These are phyloP conservation scores for Fraxinus quadrangulata DNA, from an alignment of 257 asterid genomes.

Conservation along the genomic window DNA sequence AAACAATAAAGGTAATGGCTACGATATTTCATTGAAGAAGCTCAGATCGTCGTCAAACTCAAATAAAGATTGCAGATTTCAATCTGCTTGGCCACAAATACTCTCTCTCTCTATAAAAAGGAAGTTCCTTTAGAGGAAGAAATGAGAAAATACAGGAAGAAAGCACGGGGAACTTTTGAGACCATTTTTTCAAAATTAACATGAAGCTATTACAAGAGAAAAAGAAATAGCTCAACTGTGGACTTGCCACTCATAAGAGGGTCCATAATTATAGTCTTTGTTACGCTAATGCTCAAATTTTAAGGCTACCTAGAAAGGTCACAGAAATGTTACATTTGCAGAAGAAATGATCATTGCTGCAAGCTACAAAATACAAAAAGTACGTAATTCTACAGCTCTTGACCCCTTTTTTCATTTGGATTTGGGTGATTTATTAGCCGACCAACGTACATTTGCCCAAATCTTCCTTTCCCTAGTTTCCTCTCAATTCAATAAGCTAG, in stretches of 20 bases:
- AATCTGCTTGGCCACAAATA: too few relatives aligned
- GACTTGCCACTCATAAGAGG: conserved; percentile 64
- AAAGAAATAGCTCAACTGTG: conserved; percentile 38
- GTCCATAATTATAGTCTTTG: conserved; percentile 51
- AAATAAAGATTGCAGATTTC: too few relatives aligned
- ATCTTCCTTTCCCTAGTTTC: conserved; percentile 94
- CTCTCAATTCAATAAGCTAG: conserved; percentile 65
- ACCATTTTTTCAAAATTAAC: neutral
- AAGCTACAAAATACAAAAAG: neutral
- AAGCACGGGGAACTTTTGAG: neutral
- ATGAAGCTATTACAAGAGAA: neutral
- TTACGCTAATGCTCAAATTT: conserved; percentile 54
- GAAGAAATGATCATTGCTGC: conserved; percentile 7
- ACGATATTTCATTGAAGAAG: too few relatives aligned
- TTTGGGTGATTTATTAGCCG: conserved; percentile 64
- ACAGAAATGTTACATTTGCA: neutral
- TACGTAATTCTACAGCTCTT: conserved; percentile 72
- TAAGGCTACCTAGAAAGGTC: conserved; percentile 39
- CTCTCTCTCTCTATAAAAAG: too few relatives aligned
- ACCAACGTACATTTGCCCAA: conserved; percentile 94
- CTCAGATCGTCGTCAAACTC: too few relatives aligned
- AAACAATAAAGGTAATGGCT: too few relatives aligned
- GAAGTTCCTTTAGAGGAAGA: too few relatives aligned
- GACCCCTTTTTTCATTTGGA: conserved; percentile 73
- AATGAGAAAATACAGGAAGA: too few relatives aligned